Evolutionary conservation across 352 stramenopile species (phyloP).

Genomic region (Globisporangium rhizosaccharum): DNA sequence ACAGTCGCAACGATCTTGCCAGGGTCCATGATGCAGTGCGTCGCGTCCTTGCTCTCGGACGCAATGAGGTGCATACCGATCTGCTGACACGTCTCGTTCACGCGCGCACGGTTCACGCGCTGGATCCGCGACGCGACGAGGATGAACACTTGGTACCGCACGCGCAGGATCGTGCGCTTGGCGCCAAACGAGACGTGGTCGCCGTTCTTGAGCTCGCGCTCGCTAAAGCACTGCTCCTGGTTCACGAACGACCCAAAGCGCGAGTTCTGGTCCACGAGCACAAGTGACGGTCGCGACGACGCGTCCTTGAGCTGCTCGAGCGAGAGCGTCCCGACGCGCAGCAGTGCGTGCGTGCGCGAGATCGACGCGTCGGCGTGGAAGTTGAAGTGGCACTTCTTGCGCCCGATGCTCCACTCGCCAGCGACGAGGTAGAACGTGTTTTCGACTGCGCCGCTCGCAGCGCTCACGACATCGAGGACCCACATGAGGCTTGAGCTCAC

Average conservation of each 20-base stretch:
- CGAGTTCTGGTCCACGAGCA: constrained; percentile 74
- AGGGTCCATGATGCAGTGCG: constrained; percentile 85
- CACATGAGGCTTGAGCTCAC: constrained; percentile 34
- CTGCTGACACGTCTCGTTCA: constrained; percentile 73
- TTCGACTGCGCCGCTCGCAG: constrained; percentile 26
- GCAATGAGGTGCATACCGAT: constrained; percentile 78
- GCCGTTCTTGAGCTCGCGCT: constrained; percentile 48
- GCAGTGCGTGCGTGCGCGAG: constrained; percentile 68
- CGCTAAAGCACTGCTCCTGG: constrained; percentile 48
- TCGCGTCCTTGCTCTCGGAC: constrained; percentile 51
- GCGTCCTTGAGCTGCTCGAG: constrained; percentile 53
- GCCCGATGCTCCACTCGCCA: constrained; percentile 80
- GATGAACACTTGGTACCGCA: constrained; percentile 80
- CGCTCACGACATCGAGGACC: constrained; percentile 67
- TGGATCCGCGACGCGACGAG: constrained; percentile 74
- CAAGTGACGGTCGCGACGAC: constrained; percentile 50
- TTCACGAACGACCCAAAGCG: constrained; percentile 88
- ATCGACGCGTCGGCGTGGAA: constrained; percentile 80
- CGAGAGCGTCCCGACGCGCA: constrained; percentile 65
- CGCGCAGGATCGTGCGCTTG: constrained; percentile 73
- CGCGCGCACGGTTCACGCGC: constrained; percentile 40
- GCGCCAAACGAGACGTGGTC: constrained; percentile 81
- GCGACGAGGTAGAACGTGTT: constrained; percentile 78
- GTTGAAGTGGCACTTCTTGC: constrained; percentile 82
- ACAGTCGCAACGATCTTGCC: constrained; percentile 74